Evolutionary conservation across 345 rosid genomes (phyloP).

Genomic region (Iberis pinnata): DNA sequence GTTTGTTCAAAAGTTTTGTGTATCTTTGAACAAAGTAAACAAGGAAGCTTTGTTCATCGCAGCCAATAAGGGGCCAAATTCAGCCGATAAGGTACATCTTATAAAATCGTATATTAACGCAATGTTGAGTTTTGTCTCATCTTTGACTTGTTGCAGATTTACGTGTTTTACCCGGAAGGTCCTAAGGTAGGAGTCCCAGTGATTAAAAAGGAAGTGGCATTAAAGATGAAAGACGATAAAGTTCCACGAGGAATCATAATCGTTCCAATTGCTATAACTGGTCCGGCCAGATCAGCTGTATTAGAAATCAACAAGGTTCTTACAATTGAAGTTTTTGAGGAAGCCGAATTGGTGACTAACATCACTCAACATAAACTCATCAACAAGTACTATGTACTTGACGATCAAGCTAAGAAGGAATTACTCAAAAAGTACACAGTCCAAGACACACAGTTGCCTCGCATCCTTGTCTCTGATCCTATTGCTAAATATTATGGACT

Average conservation of each 20-base stretch:
- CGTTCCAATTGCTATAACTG: slow-evolving; percentile 35
- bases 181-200: slow-evolving; percentile 43
- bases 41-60: slow-evolving; percentile 37
- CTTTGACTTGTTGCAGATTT: slow-evolving; percentile 41
- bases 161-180: slow-evolving; percentile 47
- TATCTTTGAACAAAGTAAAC: slow-evolving; percentile 25
- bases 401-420: slow-evolving; percentile 44
- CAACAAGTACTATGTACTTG: slow-evolving; percentile 42
- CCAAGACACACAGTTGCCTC: slow-evolving; percentile 51
- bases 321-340: slow-evolving; percentile 50
- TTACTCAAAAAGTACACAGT: slow-evolving; percentile 41
- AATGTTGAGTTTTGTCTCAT: too few relatives aligned
- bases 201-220: slow-evolving; percentile 29
- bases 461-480: slow-evolving; percentile 38
- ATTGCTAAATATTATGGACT: slow-evolving; percentile 42
- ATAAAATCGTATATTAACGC: not conserved
- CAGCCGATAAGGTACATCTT: slow-evolving; percentile 40
- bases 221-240: slow-evolving; percentile 40
- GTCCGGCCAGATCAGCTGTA: slow-evolving; percentile 36
- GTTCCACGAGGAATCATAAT: slow-evolving; percentile 42
- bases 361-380: slow-evolving; percentile 47
- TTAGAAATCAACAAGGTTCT: slow-evolving; percentile 32
- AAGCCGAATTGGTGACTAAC: slow-evolving; percentile 45
- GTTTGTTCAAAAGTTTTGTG: slow-evolving; percentile 41
- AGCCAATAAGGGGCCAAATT: slow-evolving; percentile 31